Base-by-base conservation (phyloP, 129 eudicot species). In the Mikania micrantha region DNA sequence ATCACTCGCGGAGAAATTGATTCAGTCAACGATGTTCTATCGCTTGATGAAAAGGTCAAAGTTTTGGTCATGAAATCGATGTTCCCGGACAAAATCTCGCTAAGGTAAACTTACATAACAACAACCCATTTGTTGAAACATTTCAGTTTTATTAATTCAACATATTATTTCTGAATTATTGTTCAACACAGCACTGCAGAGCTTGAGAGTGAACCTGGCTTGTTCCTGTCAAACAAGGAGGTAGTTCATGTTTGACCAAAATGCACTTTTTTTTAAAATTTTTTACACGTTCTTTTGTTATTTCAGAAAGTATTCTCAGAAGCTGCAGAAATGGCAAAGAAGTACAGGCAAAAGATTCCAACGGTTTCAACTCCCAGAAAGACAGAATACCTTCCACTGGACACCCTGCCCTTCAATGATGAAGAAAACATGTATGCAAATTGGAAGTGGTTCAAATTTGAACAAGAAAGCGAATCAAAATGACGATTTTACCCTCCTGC, bases 121-220 rank as follows among this genome's bases (percentile, higher is more conserved):
- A 70, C 28, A 10, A 31, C 60, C 67, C 49, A 9, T 52, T 52
- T 15, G 0, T 40, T 59, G 21, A 7, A n/a, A n/a, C n/a, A n/a
- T n/a, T n/a, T n/a, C n/a, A n/a, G n/a, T n/a, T n/a, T n/a, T n/a
- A n/a, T n/a, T n/a, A n/a, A n/a, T n/a, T n/a, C n/a, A n/a, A n/a
- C n/a, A n/a, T n/a, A n/a, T n/a, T n/a, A n/a, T n/a, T n/a, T n/a
- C n/a, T n/a, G n/a, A n/a, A n/a, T n/a, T n/a, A n/a, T n/a, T n/a
- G n/a, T n/a, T n/a, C n/a, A n/a, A n/a, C n/a, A 77, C 87, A 92
- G 98, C 54, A 88, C 80, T 31, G 91, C 89, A 9, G 96, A 83
- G 17, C 95, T 92, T 50, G 98, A 92, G 78, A 88, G 98, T 47
- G 96, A 85, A 74, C 96, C 98, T 24, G 98, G 98, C 57, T 72